Evolutionary conservation across 495 filamentous ascomycete species (phyloP).

Genomic region (Tuber melanosporum): DNA sequence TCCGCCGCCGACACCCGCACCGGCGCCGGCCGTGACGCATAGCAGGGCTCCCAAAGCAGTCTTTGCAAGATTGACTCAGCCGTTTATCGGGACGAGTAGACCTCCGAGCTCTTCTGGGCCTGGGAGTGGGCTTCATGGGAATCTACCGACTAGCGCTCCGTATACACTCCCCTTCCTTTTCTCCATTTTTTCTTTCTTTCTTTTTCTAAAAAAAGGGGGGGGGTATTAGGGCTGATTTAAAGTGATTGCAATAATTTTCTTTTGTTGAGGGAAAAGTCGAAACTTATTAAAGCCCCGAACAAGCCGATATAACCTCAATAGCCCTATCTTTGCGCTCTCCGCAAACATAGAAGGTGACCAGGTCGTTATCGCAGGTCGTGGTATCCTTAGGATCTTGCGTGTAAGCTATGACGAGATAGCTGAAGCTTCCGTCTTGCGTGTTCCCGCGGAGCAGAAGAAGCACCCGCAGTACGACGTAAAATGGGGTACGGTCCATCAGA

Average conservation of each 20-base stretch:
- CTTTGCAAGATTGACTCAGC: slow-evolving; percentile 38
- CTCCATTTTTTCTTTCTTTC: not conserved
- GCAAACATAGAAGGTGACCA: slow-evolving; percentile 35
- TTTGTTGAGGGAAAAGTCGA: slow-evolving; percentile 4
- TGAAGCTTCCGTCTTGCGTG: slow-evolving; percentile 33
- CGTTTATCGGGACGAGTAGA: slow-evolving; percentile 37
- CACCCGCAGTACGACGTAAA: slow-evolving; percentile 57
- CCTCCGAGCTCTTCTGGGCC: slow-evolving; percentile 38
- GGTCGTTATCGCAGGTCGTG: slow-evolving; percentile 35
- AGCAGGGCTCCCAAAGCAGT: slow-evolving; percentile 29
- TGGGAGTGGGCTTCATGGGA: slow-evolving; percentile 7
- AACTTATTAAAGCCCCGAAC: slow-evolving; percentile 32
- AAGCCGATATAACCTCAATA: slow-evolving; percentile 28
- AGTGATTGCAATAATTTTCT: not conserved
- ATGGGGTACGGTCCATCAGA: slow-evolving; percentile 51
- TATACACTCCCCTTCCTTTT: slow-evolving; percentile 12
- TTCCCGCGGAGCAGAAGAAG: slow-evolving; percentile 31
- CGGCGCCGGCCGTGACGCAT: slow-evolving; percentile 17
- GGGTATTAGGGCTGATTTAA: not conserved
- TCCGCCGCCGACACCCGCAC: slow-evolving; percentile 24
- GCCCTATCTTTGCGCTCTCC: slow-evolving; percentile 33
- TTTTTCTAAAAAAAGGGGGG: not conserved
- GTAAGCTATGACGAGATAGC: slow-evolving; percentile 26
- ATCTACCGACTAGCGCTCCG: slow-evolving; percentile 23
- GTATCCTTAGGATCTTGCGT: slow-evolving; percentile 32